Base-by-base conservation (phyloP, 768 basidiomycete genomes). In the Calocybe gangraenosa region DNA sequence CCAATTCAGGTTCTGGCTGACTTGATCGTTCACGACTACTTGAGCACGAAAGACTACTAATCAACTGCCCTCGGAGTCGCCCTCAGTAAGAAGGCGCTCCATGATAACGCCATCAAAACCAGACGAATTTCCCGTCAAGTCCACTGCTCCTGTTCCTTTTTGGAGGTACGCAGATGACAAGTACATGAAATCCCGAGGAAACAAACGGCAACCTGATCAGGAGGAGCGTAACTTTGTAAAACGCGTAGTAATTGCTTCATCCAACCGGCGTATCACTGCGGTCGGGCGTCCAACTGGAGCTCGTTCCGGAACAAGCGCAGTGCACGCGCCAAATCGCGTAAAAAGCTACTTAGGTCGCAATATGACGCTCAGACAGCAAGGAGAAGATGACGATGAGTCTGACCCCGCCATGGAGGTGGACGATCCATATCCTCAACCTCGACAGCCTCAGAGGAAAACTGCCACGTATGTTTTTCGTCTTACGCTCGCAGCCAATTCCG, bases 101-200 rank as follows among this genome's bases (percentile, higher is more conserved):
- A 25, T 50, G 14, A 54, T 52, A 1, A 47, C 40, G 1, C 21
- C 55, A 2, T 42, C 48, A 15, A 37, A 39, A 2, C 41, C 37
- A 13, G 40, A 31, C 15, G n/a, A 23, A 10, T 15, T 34, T 14
- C 38, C 49, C 10, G 21, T 32, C 13, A 54, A 56, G 21, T 49
- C 55, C 20, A 14, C 40, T 19, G 31, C 48, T 6, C 32, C 41
- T 8, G 49, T 47, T 28, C 52, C 52, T 15, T 47, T 48, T 19
- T 56, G 55, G 55, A 52, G 54, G 40, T 11, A 37, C 10, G 52
- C 43, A 14, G 55, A 56, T 17, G 55, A 54, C 20, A 40, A 50
- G 13, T 45, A 40, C 33, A 39, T 41, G 8, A 49, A 40, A 22
- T 37, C 33, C 8, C 47, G 44, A 40, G 46, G 35, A 7, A 44